A percentile compares a stretch with the other conserved stretches of the same genome.
These are phyloP conservation scores for Pulveroboletus sp. DNA, from an alignment of 1,284 basidiomycete species.

Conservation along the genomic window DNA sequence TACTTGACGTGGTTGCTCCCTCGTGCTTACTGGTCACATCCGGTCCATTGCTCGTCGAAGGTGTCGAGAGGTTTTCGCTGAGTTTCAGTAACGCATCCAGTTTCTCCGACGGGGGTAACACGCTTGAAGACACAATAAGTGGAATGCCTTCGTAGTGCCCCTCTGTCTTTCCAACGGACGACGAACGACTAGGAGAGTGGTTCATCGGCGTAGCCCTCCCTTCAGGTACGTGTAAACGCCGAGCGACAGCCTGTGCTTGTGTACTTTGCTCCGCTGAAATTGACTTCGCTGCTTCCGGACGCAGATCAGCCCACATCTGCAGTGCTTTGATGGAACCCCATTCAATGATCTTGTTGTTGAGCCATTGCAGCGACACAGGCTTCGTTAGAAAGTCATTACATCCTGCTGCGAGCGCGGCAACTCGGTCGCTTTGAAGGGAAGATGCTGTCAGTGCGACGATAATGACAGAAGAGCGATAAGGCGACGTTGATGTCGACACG, in stretches of 20 bases:
- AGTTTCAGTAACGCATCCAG: constrained; percentile 31
- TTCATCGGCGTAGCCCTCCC: constrained; percentile 45
- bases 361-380: constrained; percentile 92
- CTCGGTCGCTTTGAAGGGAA: constrained; percentile 89
- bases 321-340: constrained; percentile 92
- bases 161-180: constrained; percentile 34
- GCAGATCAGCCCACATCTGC: constrained; percentile 84
- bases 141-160: constrained; percentile 21
- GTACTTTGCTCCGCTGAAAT: constrained; percentile 58
- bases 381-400: constrained; percentile 99
- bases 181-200: constrained; percentile 37
- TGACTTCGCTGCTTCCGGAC: constrained; percentile 60
- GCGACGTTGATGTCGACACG: constrained; percentile 52
- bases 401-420: constrained; percentile 93
- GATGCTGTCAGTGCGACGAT: constrained; percentile 98
- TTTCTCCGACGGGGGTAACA: constrained; percentile 24
- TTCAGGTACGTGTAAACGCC: constrained; percentile 66
- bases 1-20: constrained; percentile 32
- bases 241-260: constrained; percentile 67
- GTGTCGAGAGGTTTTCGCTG: constrained; percentile 17
- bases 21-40: constrained; percentile 20
- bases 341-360: constrained; percentile 98
- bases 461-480: constrained; percentile 93
- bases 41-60: constrained; percentile 20
- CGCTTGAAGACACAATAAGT: constrained; percentile 21